Base-by-base conservation (phyloP, 2,329 filamentous ascomycete species). In the Cercospora citrullina region DNA sequence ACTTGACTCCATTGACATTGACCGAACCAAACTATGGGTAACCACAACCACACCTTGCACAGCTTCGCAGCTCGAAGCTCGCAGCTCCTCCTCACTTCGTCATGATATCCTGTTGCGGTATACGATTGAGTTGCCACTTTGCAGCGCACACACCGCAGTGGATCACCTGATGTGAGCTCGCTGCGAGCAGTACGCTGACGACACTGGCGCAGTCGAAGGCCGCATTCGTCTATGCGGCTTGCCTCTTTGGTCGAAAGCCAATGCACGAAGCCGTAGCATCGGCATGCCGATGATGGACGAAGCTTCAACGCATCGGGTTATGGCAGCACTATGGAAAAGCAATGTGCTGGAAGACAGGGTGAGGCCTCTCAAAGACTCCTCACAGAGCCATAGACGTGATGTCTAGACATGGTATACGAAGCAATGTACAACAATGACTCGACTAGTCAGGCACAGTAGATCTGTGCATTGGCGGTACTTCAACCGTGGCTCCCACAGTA, bases 391-490 rank as follows among this genome's bases (percentile, higher is more conserved):
- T 23, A 57, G 30, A 58, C 53, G 53, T 58, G 30, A 21, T 58
- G 53, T 58, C 30, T 33, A 31, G 30, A 58, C 53, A 60, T 36
- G 33, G 18, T n/a, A 60, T 23, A 60, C 58, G 30, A 39, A 39
- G 31, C 57, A 26, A 61, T 61, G 59, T 33, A 61, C 59, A 48
- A 48, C 59, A 61, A 61, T 58, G 53, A 58, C 53, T 58, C 53
- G 53, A 8, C 53, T 58, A 58, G 53, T 58, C 53, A 58, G 53
- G 53, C 53, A 58, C 53, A 58, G 53, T 18, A 31, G 45, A 51
- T 51, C 45, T 51, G 26, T 26, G 45, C 45, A 51, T 51, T 51
- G 45, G 45, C 45, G 14, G 5, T 51, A 10, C 21, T 12, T 26
- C 10, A 14, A 10, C 45, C 1, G 45, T 21, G 18, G n/a, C 42